phyloP scores from a whole-genome alignment of 768 basidiomycete species.

The Suillus fuscotomentosus region DNA sequence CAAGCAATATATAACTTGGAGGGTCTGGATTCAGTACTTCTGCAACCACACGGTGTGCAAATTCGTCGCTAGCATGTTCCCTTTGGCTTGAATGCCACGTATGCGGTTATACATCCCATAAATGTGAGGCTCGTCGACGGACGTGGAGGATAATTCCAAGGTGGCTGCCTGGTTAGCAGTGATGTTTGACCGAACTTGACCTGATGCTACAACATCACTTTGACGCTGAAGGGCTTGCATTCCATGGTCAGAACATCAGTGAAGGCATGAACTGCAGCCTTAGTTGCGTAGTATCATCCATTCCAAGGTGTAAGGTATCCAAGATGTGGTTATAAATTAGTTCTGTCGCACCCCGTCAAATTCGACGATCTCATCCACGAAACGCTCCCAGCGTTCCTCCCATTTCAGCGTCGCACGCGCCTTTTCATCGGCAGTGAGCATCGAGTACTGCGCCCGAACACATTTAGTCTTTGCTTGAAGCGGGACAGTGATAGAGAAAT shows the following conservation, averaged over 20 bases:
- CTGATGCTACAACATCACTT: constrained; percentile 71
- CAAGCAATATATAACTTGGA: constrained; percentile 50
- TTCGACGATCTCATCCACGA: constrained; percentile 36
- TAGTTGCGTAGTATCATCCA: constrained; percentile 53
- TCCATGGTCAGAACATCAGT: constrained; percentile 73
- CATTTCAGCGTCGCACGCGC: constrained; percentile 38
- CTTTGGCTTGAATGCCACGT: constrained; percentile 46
- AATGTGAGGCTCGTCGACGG: constrained; percentile 54
- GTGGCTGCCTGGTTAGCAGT: constrained; percentile 45
- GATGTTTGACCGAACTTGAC: constrained; percentile 65
- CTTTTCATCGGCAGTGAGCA: constrained; percentile 48
- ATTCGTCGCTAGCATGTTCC: constrained; percentile 48
- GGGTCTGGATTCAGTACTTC: constrained; percentile 47
- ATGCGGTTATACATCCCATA: constrained; percentile 55
- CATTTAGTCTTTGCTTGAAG: neutral
- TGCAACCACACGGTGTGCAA: constrained; percentile 52
- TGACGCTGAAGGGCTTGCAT: constrained; percentile 66
- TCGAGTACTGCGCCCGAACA: constrained; percentile 45
- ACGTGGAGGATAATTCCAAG: constrained; percentile 46
- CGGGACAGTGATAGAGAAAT: neutral
- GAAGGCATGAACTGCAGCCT: constrained; percentile 57
- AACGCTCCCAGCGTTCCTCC: constrained; percentile 48
- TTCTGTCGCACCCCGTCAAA: neutral
- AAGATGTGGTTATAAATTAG: neutral
- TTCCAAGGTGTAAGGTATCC: constrained; percentile 56